phyloP scores from a whole-genome alignment of 495 filamentous ascomycete genomes.

The Endocarpon pusillum region DNA sequence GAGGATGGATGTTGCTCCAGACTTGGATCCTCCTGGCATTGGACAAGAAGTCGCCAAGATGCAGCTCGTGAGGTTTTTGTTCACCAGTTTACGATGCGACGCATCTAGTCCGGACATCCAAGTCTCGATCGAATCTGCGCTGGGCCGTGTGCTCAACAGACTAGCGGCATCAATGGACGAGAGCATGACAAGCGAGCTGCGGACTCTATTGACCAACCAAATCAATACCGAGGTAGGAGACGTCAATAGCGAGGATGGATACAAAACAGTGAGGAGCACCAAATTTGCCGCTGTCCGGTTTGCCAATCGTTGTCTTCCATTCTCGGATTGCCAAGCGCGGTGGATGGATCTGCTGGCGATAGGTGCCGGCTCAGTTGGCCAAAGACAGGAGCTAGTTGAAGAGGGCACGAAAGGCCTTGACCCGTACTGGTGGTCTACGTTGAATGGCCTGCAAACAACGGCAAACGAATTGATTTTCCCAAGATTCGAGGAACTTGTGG shows the following conservation, averaged over 20 bases:
- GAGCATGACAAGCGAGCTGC: slow-evolving; percentile 29
- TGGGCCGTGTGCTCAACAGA: slow-evolving; percentile 56
- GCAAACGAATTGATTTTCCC: slow-evolving; percentile 25
- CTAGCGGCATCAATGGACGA: slow-evolving; percentile 30
- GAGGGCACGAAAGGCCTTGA: slow-evolving; percentile 80
- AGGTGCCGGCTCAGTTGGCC: slow-evolving; percentile 34
- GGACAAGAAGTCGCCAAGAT: slow-evolving; percentile 30
- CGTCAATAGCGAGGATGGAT: slow-evolving; percentile 21
- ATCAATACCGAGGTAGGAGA: slow-evolving; percentile 42
- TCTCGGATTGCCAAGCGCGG: slow-evolving; percentile 55
- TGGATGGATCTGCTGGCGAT: slow-evolving; percentile 81
- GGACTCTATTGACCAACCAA: slow-evolving; percentile 45
- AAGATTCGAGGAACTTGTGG: slow-evolving; percentile 17
- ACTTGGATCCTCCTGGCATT: slow-evolving; percentile 18
- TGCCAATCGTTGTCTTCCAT: slow-evolving; percentile 78
- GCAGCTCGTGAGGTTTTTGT: slow-evolving; percentile 57
- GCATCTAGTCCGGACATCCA: slow-evolving; percentile 54
- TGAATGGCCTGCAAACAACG: slow-evolving; percentile 32
- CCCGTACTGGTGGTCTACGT: slow-evolving; percentile 58
- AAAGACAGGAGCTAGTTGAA: slow-evolving; percentile 68
- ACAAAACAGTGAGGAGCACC: slow-evolving; percentile 39
- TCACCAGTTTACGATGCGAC: slow-evolving; percentile 67
- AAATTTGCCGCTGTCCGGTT: slow-evolving; percentile 75
- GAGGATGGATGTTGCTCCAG: slow-evolving; percentile 14
- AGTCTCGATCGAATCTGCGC: slow-evolving; percentile 74